These are phyloP conservation scores for Neohortaea acidophila DNA, from an alignment of 495 filamentous ascomycete genomes.

Conservation along the genomic window DNA sequence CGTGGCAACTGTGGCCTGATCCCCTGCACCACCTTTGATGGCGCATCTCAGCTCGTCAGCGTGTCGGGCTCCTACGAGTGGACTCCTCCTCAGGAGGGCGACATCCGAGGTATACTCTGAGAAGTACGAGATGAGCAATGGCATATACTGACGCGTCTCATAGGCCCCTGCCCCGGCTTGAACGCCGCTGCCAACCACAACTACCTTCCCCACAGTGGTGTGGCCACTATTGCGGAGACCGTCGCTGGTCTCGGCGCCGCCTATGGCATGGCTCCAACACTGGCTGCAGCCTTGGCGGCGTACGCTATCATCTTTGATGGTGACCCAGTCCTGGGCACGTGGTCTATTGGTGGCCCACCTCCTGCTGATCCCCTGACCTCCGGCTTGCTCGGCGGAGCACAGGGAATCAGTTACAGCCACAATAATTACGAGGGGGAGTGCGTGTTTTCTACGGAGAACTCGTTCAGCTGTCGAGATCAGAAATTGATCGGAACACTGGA, in stretches of 20 bases:
- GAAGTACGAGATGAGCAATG: not conserved
- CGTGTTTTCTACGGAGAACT: too few relatives aligned
- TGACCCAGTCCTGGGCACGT: slow-evolving; percentile 21
- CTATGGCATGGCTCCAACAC: slow-evolving; percentile 37
- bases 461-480: slow-evolving; percentile 37
- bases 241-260: slow-evolving; percentile 20
- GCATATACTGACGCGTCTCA: not conserved
- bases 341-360: slow-evolving; percentile 21
- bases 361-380: slow-evolving; percentile 1
- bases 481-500: slow-evolving; percentile 21
- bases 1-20: slow-evolving; percentile 6
- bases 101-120: slow-evolving; percentile 3
- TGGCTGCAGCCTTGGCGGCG: slow-evolving; percentile 32
- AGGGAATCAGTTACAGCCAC: slow-evolving; percentile 37
- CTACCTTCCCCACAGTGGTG: slow-evolving; percentile 38
- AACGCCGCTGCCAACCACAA: slow-evolving; percentile 39
- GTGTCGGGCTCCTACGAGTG: slow-evolving; percentile 4
- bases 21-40: slow-evolving; percentile 5
- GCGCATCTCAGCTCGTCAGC: slow-evolving; percentile 1
- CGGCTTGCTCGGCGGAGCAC: slow-evolving; percentile 22
- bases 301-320: slow-evolving; percentile 38
- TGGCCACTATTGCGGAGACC: slow-evolving; percentile 17
- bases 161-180: slow-evolving; percentile 36
- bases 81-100: not conserved
- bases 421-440: slow-evolving; percentile 43